Conservation (phyloP, 805 yeast genomes). For the Candida loeiensis region DNA sequence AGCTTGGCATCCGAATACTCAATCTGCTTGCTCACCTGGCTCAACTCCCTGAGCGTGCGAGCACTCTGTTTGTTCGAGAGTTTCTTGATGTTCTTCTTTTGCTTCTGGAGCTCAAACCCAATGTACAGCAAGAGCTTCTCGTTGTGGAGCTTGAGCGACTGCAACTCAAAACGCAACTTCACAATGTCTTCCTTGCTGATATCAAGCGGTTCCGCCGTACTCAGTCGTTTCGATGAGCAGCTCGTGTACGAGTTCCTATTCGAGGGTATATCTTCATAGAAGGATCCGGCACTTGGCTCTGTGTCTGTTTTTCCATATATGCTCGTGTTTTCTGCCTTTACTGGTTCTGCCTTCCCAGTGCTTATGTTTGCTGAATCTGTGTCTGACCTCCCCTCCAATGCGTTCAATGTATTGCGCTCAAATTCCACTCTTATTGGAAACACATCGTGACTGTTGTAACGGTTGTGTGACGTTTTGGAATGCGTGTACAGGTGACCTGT, state of each 20-base stretch:
- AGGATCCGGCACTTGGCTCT: too few relatives aligned
- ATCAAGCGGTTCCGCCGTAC: slow-evolving; percentile 23
- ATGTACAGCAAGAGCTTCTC: slow-evolving; percentile 55
- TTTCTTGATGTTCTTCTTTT: slow-evolving; percentile 39
- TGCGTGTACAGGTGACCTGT: slow-evolving; percentile 19
- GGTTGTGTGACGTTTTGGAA: slow-evolving; percentile 21
- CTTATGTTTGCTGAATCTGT: too few relatives aligned
- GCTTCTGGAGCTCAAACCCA: slow-evolving; percentile 53
- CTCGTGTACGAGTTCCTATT: slow-evolving; percentile 15
- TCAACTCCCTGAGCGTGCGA: slow-evolving; percentile 16
- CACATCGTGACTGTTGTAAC: slow-evolving; percentile 42
- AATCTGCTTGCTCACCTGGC: slow-evolving; percentile 16
- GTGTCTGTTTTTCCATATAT: too few relatives aligned
- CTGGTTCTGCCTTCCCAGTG: too few relatives aligned
- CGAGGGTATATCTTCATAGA: slow-evolving; percentile 4
- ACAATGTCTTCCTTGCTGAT: slow-evolving; percentile 46
- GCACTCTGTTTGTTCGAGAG: slow-evolving; percentile 36
- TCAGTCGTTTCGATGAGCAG: slow-evolving; percentile 32
- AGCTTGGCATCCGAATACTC: slow-evolving; percentile 55
- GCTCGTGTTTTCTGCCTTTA: too few relatives aligned
- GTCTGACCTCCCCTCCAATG: slow-evolving; percentile 7
- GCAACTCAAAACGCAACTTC: slow-evolving; percentile 50
- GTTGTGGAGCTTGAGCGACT: slow-evolving; percentile 51
- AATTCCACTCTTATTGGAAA: slow-evolving; percentile 43
- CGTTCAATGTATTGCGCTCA: slow-evolving; percentile 18